Evolutionary conservation across 2,329 filamentous ascomycete species (phyloP), one percentile per base, ranked within the genome.

Genomic region (Xenosphaeropsis pyriputrescens): DNA sequence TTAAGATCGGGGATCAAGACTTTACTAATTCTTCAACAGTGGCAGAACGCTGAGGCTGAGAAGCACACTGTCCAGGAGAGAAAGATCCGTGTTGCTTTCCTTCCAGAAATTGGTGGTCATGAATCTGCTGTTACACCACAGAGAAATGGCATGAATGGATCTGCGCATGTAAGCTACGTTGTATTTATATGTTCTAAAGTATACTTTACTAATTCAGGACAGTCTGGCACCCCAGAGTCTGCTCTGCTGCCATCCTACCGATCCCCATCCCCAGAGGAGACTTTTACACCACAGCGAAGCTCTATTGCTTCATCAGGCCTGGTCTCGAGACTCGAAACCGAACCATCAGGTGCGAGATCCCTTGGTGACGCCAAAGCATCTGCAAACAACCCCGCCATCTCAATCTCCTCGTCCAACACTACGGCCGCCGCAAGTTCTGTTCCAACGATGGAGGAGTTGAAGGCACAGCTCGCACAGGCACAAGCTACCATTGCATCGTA

Each of bases 61-160:
- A 96, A 93, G 63, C 67, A 70, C 12, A 68, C 72, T 16, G 79
- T 98, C 42, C 76, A 86, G 52, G 91, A 98, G 67, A 85, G 80
- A 66, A 98, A 96, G 70, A 98, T 98, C 49, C 79, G 89, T 34
- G 91, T 98, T 46, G 71, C 70, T 48, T 98, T 89, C 69, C 68
- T 95, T 32, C 61, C 81, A 35, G 67, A 79, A 8, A 71, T 75
- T 36, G 70, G 70, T 31, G 29, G 40, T 29, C 14, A 35, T 35
- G 40, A 31, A 36, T 38, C 44, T 33, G 41, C 36, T 22, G 29
- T 38, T 22, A 55, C 53, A 30, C 53, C 52, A 33, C 26, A 47
- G 37, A 51, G 44, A 41, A 55, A 52, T 36, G 44, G 44, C 29
- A 37, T 45, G 12, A 51, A 48, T 39, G 46, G 47, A 33, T 22